Evolutionary conservation across 306 rosid genomes (phyloP), one percentile per base, ranked within the genome.

Genomic region (Citrullus colocynthis): DNA sequence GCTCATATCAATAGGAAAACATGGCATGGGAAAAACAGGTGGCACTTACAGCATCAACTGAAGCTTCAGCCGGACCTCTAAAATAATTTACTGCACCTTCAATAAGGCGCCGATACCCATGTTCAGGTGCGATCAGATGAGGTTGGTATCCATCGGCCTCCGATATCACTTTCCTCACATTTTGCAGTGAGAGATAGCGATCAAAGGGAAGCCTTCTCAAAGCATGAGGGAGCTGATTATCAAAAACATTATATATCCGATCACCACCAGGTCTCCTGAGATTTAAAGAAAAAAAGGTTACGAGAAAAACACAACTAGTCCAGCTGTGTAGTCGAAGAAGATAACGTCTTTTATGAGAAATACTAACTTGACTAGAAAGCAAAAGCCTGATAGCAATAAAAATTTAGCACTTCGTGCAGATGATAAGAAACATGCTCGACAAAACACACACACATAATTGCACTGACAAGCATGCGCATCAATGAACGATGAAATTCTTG

Each of bases 71-170:
- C 73, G 90, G 90, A 73, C 80, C 85, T 81, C 87, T 83, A 78
- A 87, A 87, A 78, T 51, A 85, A 55, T 83, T 81, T 3, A 87
- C 84, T 63, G 88, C 80, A 73, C 82, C 78, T 34, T 85, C 90
- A 60, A 87, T 87, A 79, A 87, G 88, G 51, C 87, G 88, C 54
- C 90, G 72, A 76, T 87, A 85, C 42, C 84, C 90, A 77, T 83
- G 90, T 77, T 87, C 90, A 15, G 90, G 90, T 56, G 90, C 90
- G 55, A 87, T 80, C 75, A 87, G 84, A 83, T 87, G 90, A 73
- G 90, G 90, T 54, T 87, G 90, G 84, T 87, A 87, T 14, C 90
- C 88, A 61, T 87, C 90, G 16, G 90, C 90, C 79, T 85, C 85
- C 4, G 79, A 87, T 69, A 87, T 82, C 75, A 79, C 87, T 77